Percentiles rank a stretch among this genome's conserved stretches.
These are phyloP conservation scores for Esteya vermicola DNA, from an alignment of 2,329 filamentous ascomycete genomes.

Conservation along the genomic window DNA sequence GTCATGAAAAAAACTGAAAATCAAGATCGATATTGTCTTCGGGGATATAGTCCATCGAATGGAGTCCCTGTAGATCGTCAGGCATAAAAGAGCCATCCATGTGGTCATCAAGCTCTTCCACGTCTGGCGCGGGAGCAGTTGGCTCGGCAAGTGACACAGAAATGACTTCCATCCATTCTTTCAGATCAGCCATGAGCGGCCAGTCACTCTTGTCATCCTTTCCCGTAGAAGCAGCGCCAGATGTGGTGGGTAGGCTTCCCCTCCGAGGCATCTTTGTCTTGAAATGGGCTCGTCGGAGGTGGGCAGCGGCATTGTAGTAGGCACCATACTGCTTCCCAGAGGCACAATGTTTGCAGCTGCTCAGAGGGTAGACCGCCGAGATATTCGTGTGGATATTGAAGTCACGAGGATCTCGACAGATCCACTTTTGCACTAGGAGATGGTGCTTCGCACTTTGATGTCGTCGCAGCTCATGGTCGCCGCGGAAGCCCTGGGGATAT, in stretches of 20 bases:
- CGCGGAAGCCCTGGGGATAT: constrained; percentile 66
- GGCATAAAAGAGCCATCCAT: not conserved
- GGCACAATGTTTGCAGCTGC: constrained; percentile 72
- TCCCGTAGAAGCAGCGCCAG: constrained; percentile 5
- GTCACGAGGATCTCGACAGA: constrained; percentile 39
- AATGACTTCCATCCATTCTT: not conserved
- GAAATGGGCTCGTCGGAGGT: constrained; percentile 80
- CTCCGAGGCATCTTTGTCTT: constrained; percentile 39
- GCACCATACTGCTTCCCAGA: constrained; percentile 69
- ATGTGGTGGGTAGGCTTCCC: constrained; percentile 4
- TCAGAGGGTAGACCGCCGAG: constrained; percentile 48
- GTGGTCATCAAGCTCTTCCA: not conserved
- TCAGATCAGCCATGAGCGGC: constrained; percentile 31
- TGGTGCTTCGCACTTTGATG: constrained; percentile 55
- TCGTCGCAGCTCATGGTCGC: constrained; percentile 66
- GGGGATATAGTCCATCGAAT: too few relatives aligned
- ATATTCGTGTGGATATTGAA: constrained; percentile 26
- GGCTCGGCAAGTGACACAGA: not conserved
- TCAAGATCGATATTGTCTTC: too few relatives aligned
- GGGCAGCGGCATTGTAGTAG: constrained; percentile 90
- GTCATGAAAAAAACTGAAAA: too few relatives aligned
- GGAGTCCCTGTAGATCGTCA: too few relatives aligned
- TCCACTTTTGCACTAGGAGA: constrained; percentile 36
- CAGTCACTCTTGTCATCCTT: constrained; percentile 33
- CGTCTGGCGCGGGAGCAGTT: too few relatives aligned